These are phyloP conservation scores for Plasmodium cynomolgi DNA, from an alignment of 169 alveolate species.

Conservation along the genomic window DNA sequence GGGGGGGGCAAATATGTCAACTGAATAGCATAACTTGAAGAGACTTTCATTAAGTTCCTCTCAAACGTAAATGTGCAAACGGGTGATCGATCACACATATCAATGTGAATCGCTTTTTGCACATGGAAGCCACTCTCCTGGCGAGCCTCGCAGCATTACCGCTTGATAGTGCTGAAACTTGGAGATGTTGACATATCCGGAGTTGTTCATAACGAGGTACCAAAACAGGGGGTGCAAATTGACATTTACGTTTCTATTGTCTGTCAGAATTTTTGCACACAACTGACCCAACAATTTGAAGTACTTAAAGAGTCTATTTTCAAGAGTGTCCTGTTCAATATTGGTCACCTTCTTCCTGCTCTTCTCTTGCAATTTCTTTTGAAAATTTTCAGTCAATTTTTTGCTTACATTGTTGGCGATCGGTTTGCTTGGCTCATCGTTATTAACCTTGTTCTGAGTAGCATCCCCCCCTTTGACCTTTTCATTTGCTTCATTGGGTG, in stretches of 20 bases:
- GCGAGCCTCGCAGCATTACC: neutral
- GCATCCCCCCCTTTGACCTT: neutral
- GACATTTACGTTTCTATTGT: conserved; percentile 75
- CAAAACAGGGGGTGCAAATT: conserved; percentile 82
- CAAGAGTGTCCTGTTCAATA: conserved; percentile 61
- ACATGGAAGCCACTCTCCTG: neutral
- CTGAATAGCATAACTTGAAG: neutral
- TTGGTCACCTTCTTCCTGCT: neutral
- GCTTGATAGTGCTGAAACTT: conserved; percentile 74
- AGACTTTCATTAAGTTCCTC: neutral
- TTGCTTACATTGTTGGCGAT: neutral
- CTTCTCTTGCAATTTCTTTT: conserved; percentile 36
- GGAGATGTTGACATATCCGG: conserved; percentile 56
- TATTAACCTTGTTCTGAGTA: neutral
- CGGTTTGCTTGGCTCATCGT: neutral
- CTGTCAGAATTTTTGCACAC: conserved; percentile 80
- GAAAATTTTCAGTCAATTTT: conserved; percentile 8
- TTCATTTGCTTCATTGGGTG: neutral
- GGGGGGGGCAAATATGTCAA: neutral
- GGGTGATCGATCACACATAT: neutral
- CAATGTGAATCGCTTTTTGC: neutral
- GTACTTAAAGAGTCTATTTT: conserved; percentile 73
- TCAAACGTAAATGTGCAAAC: neutral
- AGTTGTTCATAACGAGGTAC: conserved; percentile 76
- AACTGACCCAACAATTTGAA: conserved; percentile 83